Percentiles rank a stretch among this genome's conserved stretches.
Conservation (phyloP, 208 protist species). For the Leishmania amazonensis region DNA sequence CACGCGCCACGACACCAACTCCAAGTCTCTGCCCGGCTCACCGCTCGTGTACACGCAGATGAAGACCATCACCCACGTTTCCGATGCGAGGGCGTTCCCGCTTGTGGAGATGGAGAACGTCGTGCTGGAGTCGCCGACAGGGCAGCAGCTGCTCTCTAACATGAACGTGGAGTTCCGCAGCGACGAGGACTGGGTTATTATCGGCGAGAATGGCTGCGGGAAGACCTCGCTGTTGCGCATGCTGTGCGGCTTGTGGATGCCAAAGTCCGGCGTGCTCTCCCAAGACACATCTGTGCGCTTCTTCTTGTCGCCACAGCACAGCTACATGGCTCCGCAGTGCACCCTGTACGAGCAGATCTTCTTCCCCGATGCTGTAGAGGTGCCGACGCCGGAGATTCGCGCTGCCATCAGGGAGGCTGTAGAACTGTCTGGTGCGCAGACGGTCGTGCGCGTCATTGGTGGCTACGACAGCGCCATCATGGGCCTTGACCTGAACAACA, state of each 20-base stretch:
- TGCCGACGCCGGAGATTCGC: constrained; percentile 34
- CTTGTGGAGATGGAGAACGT: constrained; percentile 64
- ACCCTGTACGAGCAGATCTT: constrained; percentile 85
- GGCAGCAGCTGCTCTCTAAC: constrained; percentile 57
- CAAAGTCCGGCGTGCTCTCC: constrained; percentile 47
- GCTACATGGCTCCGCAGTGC: constrained; percentile 84
- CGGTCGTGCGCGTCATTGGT: constrained; percentile 72
- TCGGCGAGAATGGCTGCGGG: constrained; percentile 84
- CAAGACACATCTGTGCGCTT: constrained; percentile 52
- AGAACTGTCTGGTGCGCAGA: constrained; percentile 65
- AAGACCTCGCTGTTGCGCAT: constrained; percentile 89
- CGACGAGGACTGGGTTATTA: constrained; percentile 82
- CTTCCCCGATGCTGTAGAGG: constrained; percentile 50
- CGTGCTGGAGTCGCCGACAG: constrained; percentile 57
- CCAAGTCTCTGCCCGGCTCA: neutral
- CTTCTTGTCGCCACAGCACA: constrained; percentile 77
- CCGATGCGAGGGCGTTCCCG: constrained; percentile 25
- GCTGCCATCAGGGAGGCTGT: constrained; percentile 56
- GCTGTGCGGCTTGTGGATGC: constrained; percentile 81
- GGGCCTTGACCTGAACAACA: constrained; percentile 46
- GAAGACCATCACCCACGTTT: constrained; percentile 12
- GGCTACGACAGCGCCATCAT: constrained; percentile 74
- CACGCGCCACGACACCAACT: constrained; percentile 11
- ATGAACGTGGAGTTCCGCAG: constrained; percentile 61
- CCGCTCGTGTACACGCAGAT: constrained; percentile 53